Conservation (phyloP, 1,284 basidiomycete species). For the Peniophora sp. region DNA sequence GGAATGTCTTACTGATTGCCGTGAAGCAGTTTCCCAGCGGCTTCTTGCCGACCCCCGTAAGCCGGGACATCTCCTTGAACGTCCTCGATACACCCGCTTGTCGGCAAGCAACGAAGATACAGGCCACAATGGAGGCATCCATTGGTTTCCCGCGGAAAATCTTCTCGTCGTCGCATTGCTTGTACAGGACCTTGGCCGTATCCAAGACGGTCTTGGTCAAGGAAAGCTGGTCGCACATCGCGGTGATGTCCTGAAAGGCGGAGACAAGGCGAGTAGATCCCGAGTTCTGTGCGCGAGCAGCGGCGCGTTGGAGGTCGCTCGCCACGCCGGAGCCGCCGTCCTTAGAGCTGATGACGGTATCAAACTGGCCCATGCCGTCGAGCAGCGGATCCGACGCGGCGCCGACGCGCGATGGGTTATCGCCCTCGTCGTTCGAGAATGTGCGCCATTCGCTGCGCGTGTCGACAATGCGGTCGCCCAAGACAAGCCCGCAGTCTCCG, state of each 20-base stretch:
- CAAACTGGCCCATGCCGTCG: constrained; percentile 89
- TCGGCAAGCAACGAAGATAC: constrained; percentile 96
- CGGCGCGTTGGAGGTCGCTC: constrained; percentile 87
- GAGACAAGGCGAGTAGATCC: constrained; percentile 81
- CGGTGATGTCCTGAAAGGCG: constrained; percentile 87
- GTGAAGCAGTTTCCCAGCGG: constrained; percentile 93
- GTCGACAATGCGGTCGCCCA: constrained; percentile 95
- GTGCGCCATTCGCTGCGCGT: constrained; percentile 99
- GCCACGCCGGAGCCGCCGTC: constrained; percentile 93
- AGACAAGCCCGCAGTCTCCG: constrained; percentile 89
- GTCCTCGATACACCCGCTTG: constrained; percentile 91
- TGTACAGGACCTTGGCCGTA: constrained; percentile 95
- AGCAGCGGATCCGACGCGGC: constrained; percentile 89
- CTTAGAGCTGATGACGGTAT: constrained; percentile 91
- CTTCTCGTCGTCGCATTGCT: constrained; percentile 93
- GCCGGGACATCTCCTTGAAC: constrained; percentile 92
- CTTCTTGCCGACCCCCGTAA: constrained; percentile 93
- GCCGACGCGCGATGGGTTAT: constrained; percentile 99
- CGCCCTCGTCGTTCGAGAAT: constrained; percentile 98
- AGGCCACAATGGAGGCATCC: constrained; percentile 92
- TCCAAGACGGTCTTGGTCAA: constrained; percentile 92
- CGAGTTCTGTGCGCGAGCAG: constrained; percentile 67
- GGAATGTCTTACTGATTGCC: constrained; percentile 86
- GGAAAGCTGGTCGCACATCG: constrained; percentile 92
- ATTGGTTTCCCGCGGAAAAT: constrained; percentile 86